phyloP scores from a whole-genome alignment of 176 grass and related monocot genomes.

The Aegilops sharonensis region DNA sequence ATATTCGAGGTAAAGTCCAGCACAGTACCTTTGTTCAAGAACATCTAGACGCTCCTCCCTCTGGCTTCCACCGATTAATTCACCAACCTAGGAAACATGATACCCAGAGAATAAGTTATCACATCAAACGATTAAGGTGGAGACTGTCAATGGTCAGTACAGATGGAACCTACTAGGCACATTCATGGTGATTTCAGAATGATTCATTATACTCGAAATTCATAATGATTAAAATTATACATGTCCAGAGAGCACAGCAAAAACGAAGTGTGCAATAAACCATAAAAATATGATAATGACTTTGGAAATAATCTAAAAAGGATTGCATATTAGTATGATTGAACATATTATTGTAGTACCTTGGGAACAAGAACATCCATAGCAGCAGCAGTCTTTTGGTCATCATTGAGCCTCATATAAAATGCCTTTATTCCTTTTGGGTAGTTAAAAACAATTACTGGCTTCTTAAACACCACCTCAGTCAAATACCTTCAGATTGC shows the following conservation, averaged over 20 bases:
- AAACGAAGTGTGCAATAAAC: too few relatives aligned
- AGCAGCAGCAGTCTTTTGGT: slow-evolving; percentile 77
- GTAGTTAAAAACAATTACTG: slow-evolving; percentile 94
- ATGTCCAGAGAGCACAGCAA: neutral
- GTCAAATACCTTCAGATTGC: slow-evolving; percentile 72
- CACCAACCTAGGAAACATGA: slow-evolving; percentile 69
- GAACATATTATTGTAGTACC: slow-evolving; percentile 27
- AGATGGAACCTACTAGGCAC: neutral
- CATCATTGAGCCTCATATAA: slow-evolving; percentile 95
- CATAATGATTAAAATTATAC: neutral
- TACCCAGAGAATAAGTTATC: slow-evolving; percentile 17
- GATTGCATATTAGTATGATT: too few relatives aligned
- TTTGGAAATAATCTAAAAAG: neutral
- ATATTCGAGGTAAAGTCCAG: neutral
- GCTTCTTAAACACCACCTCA: slow-evolving; percentile 90
- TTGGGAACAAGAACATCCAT: slow-evolving; percentile 99
- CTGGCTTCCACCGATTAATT: slow-evolving; percentile 93
- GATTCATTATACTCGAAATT: too few relatives aligned
- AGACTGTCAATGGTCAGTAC: neutral
- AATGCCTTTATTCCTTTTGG: slow-evolving; percentile 94
- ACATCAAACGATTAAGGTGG: neutral
- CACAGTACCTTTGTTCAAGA: slow-evolving; percentile 62
- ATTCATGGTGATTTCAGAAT: neutral
- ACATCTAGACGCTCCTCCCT: slow-evolving; percentile 82
- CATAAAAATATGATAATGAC: neutral